Conservation (phyloP, 768 basidiomycete species). For the Lentinula aciculospora region DNA sequence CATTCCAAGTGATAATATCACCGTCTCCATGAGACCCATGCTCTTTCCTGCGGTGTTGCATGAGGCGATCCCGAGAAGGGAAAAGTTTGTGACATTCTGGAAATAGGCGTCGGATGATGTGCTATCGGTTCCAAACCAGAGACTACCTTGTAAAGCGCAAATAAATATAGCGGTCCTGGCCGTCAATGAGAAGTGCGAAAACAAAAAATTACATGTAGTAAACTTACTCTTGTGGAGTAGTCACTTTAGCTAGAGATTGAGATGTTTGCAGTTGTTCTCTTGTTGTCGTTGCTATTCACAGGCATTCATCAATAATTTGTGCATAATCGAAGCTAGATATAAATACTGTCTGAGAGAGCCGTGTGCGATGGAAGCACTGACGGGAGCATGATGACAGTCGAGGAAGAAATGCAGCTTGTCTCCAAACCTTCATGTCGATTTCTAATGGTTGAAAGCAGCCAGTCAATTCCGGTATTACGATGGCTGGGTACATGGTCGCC, state of each 20-base stretch:
- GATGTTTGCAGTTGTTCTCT: slow-evolving; percentile 45
- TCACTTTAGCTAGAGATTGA: slow-evolving; percentile 46
- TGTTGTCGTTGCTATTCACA: slow-evolving; percentile 42
- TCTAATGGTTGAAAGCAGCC: slow-evolving; percentile 6
- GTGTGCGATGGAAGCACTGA: slow-evolving; percentile 46
- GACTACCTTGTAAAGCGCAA: slow-evolving; percentile 55
- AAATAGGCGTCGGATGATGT: not conserved
- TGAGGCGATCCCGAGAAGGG: slow-evolving; percentile 61
- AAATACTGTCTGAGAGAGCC: slow-evolving; percentile 46
- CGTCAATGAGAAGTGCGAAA: not conserved
- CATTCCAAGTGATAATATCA: slow-evolving; percentile 72
- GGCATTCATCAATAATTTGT: not conserved
- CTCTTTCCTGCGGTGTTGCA: slow-evolving; percentile 69
- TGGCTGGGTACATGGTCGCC: slow-evolving; percentile 35
- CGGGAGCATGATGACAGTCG: slow-evolving; percentile 26
- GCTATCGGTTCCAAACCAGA: not conserved
- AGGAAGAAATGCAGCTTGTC: not conserved
- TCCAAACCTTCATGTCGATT: slow-evolving; percentile 9
- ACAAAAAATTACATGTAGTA: not conserved
- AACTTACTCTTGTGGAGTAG: slow-evolving; percentile 60
- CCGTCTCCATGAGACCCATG: slow-evolving; percentile 48
- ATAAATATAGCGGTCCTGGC: slow-evolving; percentile 77
- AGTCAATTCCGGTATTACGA: slow-evolving; percentile 27
- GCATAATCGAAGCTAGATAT: not conserved
- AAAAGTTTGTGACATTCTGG: slow-evolving; percentile 68